Conservation (phyloP, 164 flowering plant species). For the Annona cherimola region DNA sequence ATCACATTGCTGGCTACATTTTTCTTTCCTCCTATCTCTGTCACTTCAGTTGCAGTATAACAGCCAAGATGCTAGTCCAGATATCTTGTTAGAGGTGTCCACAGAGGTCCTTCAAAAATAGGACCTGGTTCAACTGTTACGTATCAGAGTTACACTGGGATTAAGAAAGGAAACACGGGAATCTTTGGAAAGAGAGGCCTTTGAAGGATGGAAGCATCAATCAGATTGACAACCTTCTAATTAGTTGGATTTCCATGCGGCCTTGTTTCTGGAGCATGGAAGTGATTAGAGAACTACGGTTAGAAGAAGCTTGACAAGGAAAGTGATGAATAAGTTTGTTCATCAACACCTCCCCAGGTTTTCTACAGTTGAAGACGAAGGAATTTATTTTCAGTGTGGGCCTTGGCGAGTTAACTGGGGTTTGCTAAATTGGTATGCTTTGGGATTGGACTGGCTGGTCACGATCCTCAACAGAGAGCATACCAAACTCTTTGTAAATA, state of each 20-base stretch:
- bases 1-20: not conserved
- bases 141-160: not conserved
- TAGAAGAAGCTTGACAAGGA: not conserved
- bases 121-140: not conserved
- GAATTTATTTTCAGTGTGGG: not conserved
- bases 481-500: not conserved
- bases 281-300: not conserved
- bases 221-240: no score
- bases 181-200: not conserved
- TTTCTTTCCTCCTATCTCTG: not conserved
- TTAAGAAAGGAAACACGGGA: not conserved
- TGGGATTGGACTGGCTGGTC: not conserved
- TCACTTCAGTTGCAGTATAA: slow-evolving; percentile 11
- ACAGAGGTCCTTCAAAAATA: not conserved
- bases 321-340: not conserved
- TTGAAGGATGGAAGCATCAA: not conserved
- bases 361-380: not conserved
- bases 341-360: not conserved
- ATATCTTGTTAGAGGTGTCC: not conserved
- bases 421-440: not conserved
- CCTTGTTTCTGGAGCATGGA: not conserved
- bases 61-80: slow-evolving; percentile 3
- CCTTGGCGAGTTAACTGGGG: not conserved
- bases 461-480: not conserved
- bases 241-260: not conserved